Base-by-base conservation (phyloP, 139 green algal genomes). In the Pleodorina starrii region DNA sequence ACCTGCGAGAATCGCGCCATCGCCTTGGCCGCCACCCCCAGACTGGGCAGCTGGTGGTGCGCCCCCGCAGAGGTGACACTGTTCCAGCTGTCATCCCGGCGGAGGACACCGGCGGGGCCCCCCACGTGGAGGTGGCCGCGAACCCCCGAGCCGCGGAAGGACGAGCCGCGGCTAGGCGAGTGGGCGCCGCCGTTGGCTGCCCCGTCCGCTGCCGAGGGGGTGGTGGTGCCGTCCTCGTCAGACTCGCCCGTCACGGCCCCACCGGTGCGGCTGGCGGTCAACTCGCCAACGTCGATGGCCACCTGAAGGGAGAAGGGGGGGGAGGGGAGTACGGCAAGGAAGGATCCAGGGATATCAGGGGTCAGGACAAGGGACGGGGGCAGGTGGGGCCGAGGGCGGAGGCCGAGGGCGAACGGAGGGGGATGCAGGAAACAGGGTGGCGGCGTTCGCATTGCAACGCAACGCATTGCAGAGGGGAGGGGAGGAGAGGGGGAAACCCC, bases 1-100 rank as follows among this genome's bases (percentile, higher is more conserved):
- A 82, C 84, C 84, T 87, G 81, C 42, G 42, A 66, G 60, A 87
- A 87, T 23, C 81, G 23, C 48, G 68, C 83, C 83, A 88, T 88
- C 6, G 83, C 43, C 84, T 89, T 89, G 48, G 84, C 84, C 14
- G 82, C 82, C 44, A 69, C 63, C n/a, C 82, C 82, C 82, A 88
- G 82, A 1, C n/a, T 27, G 17, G 82, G 82, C 82, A 88, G 68
- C 60, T 88, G 82, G 60, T 89, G 84, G 50, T 82, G 84, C 1
- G 83, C 83, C 14, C 83, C 83, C 9, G 83, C 68, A 14, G 32
- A 59, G 46, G 83, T 81, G 35, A 88, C 68, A 66, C 66, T 81
- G 66, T 88, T 88, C 83, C 83, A 88, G 46, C 54, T 77, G 63
- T 88, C 83, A 21, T 88, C 66, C 27, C 83, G 83, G 25, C 66